Base-by-base conservation (phyloP, 768 basidiomycete genomes). In the Galerina marginata region DNA sequence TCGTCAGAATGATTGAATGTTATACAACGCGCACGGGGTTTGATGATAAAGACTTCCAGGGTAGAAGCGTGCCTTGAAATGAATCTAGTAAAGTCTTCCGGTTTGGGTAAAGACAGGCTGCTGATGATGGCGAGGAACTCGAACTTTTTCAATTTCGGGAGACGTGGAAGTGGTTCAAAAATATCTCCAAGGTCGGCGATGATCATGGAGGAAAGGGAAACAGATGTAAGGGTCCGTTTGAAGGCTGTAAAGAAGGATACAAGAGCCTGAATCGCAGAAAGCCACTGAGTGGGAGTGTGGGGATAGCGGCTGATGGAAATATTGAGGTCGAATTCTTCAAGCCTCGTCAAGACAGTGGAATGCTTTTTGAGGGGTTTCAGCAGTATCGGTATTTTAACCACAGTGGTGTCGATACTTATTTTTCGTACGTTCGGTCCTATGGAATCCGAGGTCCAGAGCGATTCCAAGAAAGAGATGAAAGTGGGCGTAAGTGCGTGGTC, bases 341-440 rank as follows among this genome's bases (percentile, higher is more conserved):
- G 47, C 44, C 63, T 63, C 11, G 57, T 55, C n/a, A 72, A 52
- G 5, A 49, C 46, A 3, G 26, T 48, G 0, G 59, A 25, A 20
- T 40, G 43, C 26, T 54, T 63, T n/a, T 49, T 39, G 39, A 66
- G 53, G 15, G 61, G 59, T n/a, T 44, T 58, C 51, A 67, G 26
- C 20, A 73, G 49, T 10, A 62, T 14, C 1, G 71, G 69, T 15
- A 69, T 54, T 43, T 69, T 71, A 15, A 48, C 39, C 20, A 66
- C 49, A 2, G 70, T 70, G 9, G 68, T 70, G 42, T 70, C 67
- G n/a, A 73, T 61, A 9, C 64, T 54, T 20, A 73, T 38, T 37
- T 65, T 64, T 26, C 61, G 54, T 11, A 73, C 44, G 11, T 61
- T 58, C 4, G 59, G 55, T 26, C 68, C 70, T 20, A 73, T 33